Base-by-base conservation (phyloP, 2,329 filamentous ascomycete genomes). In the Diplodia corticola region DNA sequence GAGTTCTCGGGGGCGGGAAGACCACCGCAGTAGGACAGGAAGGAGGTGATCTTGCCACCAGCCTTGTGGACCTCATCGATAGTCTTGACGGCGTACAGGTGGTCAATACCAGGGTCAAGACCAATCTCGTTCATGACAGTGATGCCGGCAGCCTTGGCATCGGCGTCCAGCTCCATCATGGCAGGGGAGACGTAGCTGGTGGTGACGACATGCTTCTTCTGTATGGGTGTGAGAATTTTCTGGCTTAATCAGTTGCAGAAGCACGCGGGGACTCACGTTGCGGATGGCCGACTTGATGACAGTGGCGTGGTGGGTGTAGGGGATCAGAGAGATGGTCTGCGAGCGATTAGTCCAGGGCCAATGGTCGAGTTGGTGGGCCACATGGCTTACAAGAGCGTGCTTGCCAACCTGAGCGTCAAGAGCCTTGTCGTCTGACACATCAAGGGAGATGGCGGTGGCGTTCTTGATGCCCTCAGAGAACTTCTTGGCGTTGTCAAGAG, bases 91-190 rank as follows among this genome's bases (percentile, higher is more conserved):
- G 93, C 93, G 76, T 94, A 91, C 66, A 90, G 80, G 77, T 91
- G 88, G 76, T 92, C 89, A 70, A 92, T 87, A 76, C 89, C 89
- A 30, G 89, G 89, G 78, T 91, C 89, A 50, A 84, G 78, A 68
- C 92, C 92, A 76, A 96, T 96, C 86, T 98, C 94, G 81, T 98
- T 97, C 91, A 97, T 93, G 76, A 97, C 93, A 12, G 92, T 96
- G 77, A 97, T 97, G 68, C 93, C 93, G 20, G 94, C 94, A 69
- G 90, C 91, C 85, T 97, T 96, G 78, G 86, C 88, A 73, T 90
- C 83, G 73, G 88, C 83, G 74, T 97, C 90, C 60, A 98, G 88
- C 83, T 93, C 94, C 81, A 89, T 80, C 93, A 97, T 97, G 70
- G 92, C 91, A 3, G 92, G 92, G 4, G 91, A 96, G 71, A 97